Percentiles rank a stretch among this genome's conserved stretches.
These are phyloP conservation scores for Saturnispora saitoi DNA, from an alignment of 805 yeast genomes.

Conservation along the genomic window DNA sequence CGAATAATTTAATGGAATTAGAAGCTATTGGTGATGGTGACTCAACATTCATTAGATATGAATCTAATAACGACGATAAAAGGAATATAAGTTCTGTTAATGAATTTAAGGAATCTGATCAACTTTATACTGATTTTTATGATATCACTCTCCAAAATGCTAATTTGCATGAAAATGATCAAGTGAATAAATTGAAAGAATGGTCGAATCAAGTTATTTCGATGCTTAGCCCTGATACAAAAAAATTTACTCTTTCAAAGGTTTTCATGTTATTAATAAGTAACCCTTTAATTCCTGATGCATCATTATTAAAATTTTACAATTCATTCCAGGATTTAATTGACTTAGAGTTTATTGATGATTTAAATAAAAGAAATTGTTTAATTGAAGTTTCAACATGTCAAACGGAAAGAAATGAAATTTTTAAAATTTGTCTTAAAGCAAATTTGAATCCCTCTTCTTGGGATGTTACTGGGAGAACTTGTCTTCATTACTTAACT, in stretches of 20 bases:
- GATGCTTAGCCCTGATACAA: constrained; percentile 33
- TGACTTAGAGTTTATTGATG: constrained; percentile 59
- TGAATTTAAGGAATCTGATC: constrained; percentile 39
- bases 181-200: constrained; percentile 23
- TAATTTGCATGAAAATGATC: constrained; percentile 30
- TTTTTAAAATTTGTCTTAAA: constrained; percentile 22
- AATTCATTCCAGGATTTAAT: constrained; percentile 44
- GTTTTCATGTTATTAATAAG: constrained; percentile 65
- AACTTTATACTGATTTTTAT: constrained; percentile 59
- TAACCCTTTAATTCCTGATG: constrained; percentile 56
- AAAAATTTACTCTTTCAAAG: constrained; percentile 48
- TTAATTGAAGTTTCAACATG: constrained; percentile 57
- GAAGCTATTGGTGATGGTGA: constrained; percentile 54
- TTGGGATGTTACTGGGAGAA: constrained; percentile 64
- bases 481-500: constrained; percentile 83
- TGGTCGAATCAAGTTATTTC: constrained; percentile 38
- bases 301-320: constrained; percentile 42
- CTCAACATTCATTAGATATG: constrained; percentile 22
- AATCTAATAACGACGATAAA: constrained; percentile 12
- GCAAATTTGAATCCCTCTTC: constrained; percentile 23
- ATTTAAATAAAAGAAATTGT: constrained; percentile 61
- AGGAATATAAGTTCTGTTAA: background rate
- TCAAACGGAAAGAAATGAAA: constrained; percentile 20
- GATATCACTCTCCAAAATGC: constrained; percentile 29
- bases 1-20: constrained; percentile 58